phyloP scores from a whole-genome alignment of 164 flowering plant species.

The Paratinospora sagittata region DNA sequence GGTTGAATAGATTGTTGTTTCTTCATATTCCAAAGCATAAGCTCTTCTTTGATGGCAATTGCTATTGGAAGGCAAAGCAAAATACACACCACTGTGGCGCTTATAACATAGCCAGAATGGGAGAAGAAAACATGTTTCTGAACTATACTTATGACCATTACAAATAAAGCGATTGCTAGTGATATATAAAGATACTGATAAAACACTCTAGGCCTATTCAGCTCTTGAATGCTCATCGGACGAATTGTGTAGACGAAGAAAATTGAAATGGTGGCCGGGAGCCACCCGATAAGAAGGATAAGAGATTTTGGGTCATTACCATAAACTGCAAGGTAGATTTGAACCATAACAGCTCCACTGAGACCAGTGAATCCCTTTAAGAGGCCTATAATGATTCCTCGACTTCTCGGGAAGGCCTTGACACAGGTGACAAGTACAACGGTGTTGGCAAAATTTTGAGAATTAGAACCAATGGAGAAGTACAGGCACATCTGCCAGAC shows the following conservation, averaged over 20 bases:
- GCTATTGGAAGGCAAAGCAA: slow-evolving; percentile 39
- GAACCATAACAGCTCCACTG: slow-evolving; percentile 59
- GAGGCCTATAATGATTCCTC: slow-evolving; percentile 51
- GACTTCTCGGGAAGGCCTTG: slow-evolving; percentile 52
- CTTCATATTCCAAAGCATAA: slow-evolving; percentile 25
- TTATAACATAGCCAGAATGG: slow-evolving; percentile 29
- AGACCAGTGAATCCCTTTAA: slow-evolving; percentile 56
- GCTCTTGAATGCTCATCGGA: slow-evolving; percentile 20
- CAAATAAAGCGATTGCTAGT: slow-evolving; percentile 39
- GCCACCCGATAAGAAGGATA: slow-evolving; percentile 57
- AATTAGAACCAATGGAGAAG: slow-evolving; percentile 58
- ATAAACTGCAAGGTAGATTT: slow-evolving; percentile 50
- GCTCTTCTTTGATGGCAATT: slow-evolving; percentile 41
- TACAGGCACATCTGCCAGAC: slow-evolving; percentile 65
- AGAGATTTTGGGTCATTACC: slow-evolving; percentile 46
- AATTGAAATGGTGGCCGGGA: slow-evolving; percentile 45
- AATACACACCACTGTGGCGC: slow-evolving; percentile 31
- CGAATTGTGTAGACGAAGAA: slow-evolving; percentile 43
- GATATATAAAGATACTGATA: slow-evolving; percentile 48
- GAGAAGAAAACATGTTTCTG: slow-evolving; percentile 33
- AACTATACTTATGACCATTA: slow-evolving; percentile 39
- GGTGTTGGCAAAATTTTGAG: slow-evolving; percentile 59
- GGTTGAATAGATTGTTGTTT: slow-evolving; percentile 15
- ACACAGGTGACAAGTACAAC: slow-evolving; percentile 55
- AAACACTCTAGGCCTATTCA: slow-evolving; percentile 35